A percentile compares a stretch with the other conserved stretches of the same genome.
phyloP scores from a whole-genome alignment of 345 rosid genomes.

The Microcos paniculata region DNA sequence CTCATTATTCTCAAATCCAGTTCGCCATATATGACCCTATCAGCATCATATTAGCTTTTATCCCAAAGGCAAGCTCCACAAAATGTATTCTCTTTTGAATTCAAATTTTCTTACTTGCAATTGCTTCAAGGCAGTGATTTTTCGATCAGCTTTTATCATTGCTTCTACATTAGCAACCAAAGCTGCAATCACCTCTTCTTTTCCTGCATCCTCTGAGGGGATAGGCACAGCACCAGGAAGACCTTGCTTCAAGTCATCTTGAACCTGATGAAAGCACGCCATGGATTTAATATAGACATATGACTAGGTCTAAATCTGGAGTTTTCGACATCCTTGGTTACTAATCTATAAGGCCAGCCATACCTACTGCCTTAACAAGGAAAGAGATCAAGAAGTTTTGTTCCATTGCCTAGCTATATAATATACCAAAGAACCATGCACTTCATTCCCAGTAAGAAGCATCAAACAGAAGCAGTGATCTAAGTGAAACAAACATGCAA shows the following conservation, averaged over 20 bases:
- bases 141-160: conserved; percentile 94
- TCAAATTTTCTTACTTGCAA: conserved; percentile 61
- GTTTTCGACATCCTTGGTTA: neutral
- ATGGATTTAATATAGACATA: neutral
- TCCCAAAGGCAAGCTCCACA: neutral
- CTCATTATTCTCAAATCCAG: conserved; percentile 76
- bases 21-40: conserved; percentile 98
- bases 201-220: conserved; percentile 68
- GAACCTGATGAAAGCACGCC: conserved; percentile 44
- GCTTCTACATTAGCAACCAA: conserved; percentile 80
- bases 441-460: neutral
- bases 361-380: neutral
- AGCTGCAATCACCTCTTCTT: conserved; percentile 80
- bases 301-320: neutral
- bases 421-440: neutral
- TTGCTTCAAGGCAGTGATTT: conserved; percentile 92
- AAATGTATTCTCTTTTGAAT: neutral
- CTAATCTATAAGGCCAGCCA: neutral
- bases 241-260: conserved; percentile 75
- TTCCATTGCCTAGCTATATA: neutral
- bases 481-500: neutral
- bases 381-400: neutral
- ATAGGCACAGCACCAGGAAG: conserved; percentile 66
- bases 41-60: conserved; percentile 7
- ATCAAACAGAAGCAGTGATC: neutral